phyloP scores from a whole-genome alignment of 345 rosid species.

The Heritiera littoralis region DNA sequence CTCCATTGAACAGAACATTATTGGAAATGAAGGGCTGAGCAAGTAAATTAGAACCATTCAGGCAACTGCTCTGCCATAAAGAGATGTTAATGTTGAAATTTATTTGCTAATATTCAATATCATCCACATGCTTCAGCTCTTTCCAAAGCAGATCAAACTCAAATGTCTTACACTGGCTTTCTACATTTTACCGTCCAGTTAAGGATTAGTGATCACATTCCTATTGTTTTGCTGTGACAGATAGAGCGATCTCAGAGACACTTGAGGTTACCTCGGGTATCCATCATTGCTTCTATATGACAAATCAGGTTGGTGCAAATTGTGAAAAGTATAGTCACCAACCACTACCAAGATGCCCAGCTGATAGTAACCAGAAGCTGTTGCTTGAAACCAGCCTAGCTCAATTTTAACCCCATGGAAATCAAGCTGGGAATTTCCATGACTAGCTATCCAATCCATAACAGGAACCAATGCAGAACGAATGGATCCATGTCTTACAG shows the following conservation, averaged over 20 bases:
- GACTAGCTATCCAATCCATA: constrained; percentile 81
- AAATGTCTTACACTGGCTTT: not conserved
- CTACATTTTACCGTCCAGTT: constrained; percentile 1
- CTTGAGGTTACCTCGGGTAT: constrained; percentile 52
- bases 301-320: constrained; percentile 43
- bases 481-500: constrained; percentile 86
- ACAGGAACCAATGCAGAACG: constrained; percentile 77
- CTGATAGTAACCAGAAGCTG: constrained; percentile 98
- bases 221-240: not conserved
- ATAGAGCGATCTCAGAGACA: not conserved
- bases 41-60: no score
- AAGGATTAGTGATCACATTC: not conserved
- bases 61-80: no score
- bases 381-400: constrained; percentile 97
- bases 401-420: constrained; percentile 86
- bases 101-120: not conserved
- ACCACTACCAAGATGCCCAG: constrained; percentile 81
- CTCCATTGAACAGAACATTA: not conserved
- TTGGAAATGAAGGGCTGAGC: not conserved
- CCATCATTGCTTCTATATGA: constrained; percentile 47
- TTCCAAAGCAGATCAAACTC: not conserved
- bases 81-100: not conserved
- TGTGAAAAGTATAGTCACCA: constrained; percentile 55
- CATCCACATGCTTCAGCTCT: constrained; percentile 1
- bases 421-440: constrained; percentile 90